These are phyloP conservation scores for Isabelozyma rhagii DNA, from an alignment of 805 yeast genomes.

Conservation along the genomic window DNA sequence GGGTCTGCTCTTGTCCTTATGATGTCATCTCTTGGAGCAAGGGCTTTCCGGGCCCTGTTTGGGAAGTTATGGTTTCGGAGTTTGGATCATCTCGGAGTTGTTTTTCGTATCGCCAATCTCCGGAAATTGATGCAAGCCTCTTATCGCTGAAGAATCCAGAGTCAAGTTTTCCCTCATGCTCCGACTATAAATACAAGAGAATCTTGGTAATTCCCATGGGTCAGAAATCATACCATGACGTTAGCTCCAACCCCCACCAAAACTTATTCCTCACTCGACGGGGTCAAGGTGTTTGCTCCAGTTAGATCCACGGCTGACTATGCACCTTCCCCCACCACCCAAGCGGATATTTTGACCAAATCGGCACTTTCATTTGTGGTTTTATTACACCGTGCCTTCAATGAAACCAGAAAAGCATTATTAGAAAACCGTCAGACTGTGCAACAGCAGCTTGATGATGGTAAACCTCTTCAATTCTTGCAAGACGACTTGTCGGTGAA, in stretches of 20 bases:
- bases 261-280: constrained; percentile 4
- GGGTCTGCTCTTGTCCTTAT: no score
- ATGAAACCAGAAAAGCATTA: constrained; percentile 10
- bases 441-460: constrained; percentile 11
- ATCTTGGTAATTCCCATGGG: no score
- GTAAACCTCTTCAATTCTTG: constrained; percentile 10
- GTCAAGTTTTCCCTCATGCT: not conserved
- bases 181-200: not conserved
- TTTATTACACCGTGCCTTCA: constrained; percentile 15
- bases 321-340: constrained; percentile 12
- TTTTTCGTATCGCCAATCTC: no score
- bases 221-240: not conserved
- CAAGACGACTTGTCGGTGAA: constrained; percentile 7
- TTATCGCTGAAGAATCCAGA: no score
- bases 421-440: constrained; percentile 12
- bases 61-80: no score
- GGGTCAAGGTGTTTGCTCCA: constrained; percentile 12
- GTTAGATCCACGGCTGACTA: constrained; percentile 5
- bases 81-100: no score
- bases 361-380: constrained; percentile 16
- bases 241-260: not conserved
- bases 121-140: no score
- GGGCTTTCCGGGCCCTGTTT: no score
- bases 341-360: constrained; percentile 16
- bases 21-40: no score